A percentile compares a stretch with the other conserved stretches of the same genome.
These are phyloP conservation scores for Neofusicoccum umdonicola DNA, from an alignment of 2,329 filamentous ascomycete genomes.

Conservation along the genomic window DNA sequence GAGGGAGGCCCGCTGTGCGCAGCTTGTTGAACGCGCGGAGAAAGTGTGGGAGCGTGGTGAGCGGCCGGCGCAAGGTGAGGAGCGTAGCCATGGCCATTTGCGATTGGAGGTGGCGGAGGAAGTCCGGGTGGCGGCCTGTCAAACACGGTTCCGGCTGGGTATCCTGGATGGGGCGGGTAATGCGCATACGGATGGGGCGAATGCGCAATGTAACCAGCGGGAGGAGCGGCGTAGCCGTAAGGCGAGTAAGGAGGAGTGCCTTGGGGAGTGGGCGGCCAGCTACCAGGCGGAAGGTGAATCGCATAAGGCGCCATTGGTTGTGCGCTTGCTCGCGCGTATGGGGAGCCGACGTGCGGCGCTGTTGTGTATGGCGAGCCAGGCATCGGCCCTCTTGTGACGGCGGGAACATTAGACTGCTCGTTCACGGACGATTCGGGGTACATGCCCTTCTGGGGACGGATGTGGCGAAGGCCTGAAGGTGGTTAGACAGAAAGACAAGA, in stretches of 20 bases:
- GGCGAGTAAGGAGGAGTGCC: conserved; percentile 43
- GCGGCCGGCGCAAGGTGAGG: conserved; percentile 22
- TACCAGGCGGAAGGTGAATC: conserved; percentile 39
- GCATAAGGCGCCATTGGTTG: conserved; percentile 39
- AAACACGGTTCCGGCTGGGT: conserved; percentile 30
- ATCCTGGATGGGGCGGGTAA: conserved; percentile 9
- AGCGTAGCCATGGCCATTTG: conserved; percentile 33
- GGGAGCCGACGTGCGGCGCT: conserved; percentile 53
- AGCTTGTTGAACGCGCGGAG: conserved; percentile 41
- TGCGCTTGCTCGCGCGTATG: conserved; percentile 44
- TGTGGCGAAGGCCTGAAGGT: conserved; percentile 62
- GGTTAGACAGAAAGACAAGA: background rate
- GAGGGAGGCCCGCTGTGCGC: conserved; percentile 34
- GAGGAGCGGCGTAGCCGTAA: conserved; percentile 24
- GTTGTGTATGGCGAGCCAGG: conserved; percentile 56
- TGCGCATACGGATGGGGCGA: conserved; percentile 11
- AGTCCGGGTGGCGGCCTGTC: conserved; percentile 39
- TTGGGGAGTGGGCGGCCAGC: conserved; percentile 40
- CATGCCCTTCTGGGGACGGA: conserved; percentile 87
- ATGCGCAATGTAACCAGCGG: conserved; percentile 13
- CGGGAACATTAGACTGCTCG: conserved; percentile 76
- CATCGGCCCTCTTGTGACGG: conserved; percentile 74
- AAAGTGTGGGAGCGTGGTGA: conserved; percentile 35
- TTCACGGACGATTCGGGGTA: conserved; percentile 95
- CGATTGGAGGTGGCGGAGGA: conserved; percentile 36